phyloP scores from a whole-genome alignment of 495 filamentous ascomycete species.

The Opeltia flavorubescens region DNA sequence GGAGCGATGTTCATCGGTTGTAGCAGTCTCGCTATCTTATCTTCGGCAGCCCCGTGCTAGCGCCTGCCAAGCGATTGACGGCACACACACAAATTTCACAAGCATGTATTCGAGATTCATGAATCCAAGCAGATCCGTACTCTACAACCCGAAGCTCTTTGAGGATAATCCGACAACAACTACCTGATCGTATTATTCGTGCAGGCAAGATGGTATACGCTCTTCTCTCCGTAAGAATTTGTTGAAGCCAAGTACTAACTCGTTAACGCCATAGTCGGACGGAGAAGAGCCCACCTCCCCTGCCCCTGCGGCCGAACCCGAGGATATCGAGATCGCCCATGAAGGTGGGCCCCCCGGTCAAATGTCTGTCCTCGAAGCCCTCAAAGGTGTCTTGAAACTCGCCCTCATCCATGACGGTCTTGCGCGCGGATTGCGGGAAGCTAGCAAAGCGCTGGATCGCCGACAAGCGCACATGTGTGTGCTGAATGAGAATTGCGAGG shows the following conservation, averaged over 20 bases:
- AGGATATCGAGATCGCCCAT: conserved; percentile 85
- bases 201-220: conserved; percentile 24
- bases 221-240: neutral
- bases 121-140: neutral
- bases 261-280: conserved; percentile 42
- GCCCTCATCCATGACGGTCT: conserved; percentile 99
- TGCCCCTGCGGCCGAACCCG: conserved; percentile 52
- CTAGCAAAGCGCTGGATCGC: conserved; percentile 91
- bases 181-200: conserved; percentile 18
- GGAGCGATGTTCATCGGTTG: too few species aligned
- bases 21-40: too few species aligned
- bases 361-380: conserved; percentile 95
- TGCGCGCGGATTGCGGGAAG: conserved; percentile 93
- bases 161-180: conserved; percentile 47
- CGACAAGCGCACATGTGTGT: conserved; percentile 99
- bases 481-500: conserved; percentile 95
- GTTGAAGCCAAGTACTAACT: conserved; percentile 6
- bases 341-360: conserved; percentile 65
- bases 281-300: conserved; percentile 76
- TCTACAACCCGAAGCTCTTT: conserved; percentile 32
- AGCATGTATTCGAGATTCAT: neutral
- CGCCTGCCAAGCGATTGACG: too few species aligned
- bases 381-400: conserved; percentile 88
- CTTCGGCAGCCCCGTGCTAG: too few species aligned
- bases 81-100: neutral